These are phyloP conservation scores for Cercospora janseana DNA, from an alignment of 2,329 filamentous ascomycete species.

Conservation along the genomic window DNA sequence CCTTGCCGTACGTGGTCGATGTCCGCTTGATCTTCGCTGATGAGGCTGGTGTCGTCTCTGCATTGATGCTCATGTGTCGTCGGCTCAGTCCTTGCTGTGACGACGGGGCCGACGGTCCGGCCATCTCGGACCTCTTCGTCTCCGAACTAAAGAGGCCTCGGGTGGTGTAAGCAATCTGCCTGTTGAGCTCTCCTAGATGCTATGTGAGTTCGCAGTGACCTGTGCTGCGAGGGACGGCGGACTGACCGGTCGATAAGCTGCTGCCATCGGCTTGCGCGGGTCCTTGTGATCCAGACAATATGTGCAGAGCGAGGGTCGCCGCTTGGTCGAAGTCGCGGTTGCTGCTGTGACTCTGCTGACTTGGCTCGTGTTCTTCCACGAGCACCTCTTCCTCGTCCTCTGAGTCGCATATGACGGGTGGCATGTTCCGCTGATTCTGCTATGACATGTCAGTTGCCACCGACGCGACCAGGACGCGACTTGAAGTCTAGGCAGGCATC, in stretches of 20 bases:
- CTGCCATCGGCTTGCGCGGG: slow-evolving; percentile 13
- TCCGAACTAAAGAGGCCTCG: slow-evolving; percentile 27
- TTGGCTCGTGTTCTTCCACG: slow-evolving; percentile 16
- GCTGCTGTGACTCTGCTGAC: slow-evolving; percentile 14
- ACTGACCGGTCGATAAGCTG: slow-evolving; percentile 22
- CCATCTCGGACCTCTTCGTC: slow-evolving; percentile 12
- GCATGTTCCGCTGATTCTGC: slow-evolving; percentile 1
- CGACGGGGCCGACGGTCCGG: slow-evolving; percentile 22
- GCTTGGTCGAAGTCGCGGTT: slow-evolving; percentile 7
- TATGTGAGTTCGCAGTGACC: too few relatives aligned
- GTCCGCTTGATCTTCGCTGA: slow-evolving; percentile 24
- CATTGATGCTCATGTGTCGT: slow-evolving; percentile 20
- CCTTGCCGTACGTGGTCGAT: slow-evolving; percentile 27
- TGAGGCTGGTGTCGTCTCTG: slow-evolving; percentile 10
- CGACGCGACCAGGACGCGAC: slow-evolving; percentile 10
- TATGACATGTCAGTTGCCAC: slow-evolving; percentile 16
- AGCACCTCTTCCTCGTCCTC: slow-evolving; percentile 21
- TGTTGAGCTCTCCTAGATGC: slow-evolving; percentile 23
- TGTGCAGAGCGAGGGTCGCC: slow-evolving; percentile 7
- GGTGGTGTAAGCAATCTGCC: slow-evolving; percentile 29
- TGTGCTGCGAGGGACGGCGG: too few relatives aligned
- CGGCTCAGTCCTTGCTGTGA: slow-evolving; percentile 23
- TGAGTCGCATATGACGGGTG: slow-evolving; percentile 21
- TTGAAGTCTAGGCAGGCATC: too few relatives aligned
- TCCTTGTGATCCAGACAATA: slow-evolving; percentile 11